Percentiles rank a stretch among this genome's conserved stretches.
phyloP scores from a whole-genome alignment of 371 early-diverging fungal genomes.

The Encephalitozoon cuniculi region DNA sequence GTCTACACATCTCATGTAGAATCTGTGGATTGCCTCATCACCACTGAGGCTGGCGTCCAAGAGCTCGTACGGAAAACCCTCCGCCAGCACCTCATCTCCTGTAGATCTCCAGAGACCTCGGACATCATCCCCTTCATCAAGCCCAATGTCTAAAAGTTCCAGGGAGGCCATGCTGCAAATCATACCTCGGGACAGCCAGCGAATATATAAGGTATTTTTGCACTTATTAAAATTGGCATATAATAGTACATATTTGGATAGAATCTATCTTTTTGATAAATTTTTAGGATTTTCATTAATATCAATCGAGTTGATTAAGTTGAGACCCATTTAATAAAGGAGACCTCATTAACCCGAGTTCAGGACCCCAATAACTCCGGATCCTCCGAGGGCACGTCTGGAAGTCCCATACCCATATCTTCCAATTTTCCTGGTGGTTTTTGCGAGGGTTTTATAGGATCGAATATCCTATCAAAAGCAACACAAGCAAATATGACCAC shows the following conservation, averaged over 20 bases:
- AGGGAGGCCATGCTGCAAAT: not conserved
- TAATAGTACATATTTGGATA: conserved; percentile 1
- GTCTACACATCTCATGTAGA: not conserved
- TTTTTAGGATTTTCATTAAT: not conserved
- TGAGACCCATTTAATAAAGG: no score
- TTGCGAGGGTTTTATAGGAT: no score
- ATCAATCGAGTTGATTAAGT: not conserved
- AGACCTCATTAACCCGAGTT: no score
- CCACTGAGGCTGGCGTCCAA: not conserved
- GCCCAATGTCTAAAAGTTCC: not conserved
- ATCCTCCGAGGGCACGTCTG: no score
- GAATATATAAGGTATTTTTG: conserved; percentile 5
- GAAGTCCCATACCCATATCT: no score
- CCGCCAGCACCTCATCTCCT: not conserved
- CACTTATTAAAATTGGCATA: conserved; percentile 12
- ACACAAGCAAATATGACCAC: no score
- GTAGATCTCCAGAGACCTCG: not conserved
- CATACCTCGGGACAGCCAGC: not conserved
- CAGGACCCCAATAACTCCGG: no score
- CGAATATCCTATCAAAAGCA: no score
- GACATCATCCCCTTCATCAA: not conserved
- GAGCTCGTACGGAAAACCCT: not conserved
- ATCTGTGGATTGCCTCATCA: not conserved
- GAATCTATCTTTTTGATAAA: not conserved
- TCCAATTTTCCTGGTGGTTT: no score